Evolutionary conservation across 1,284 basidiomycete genomes (phyloP), one percentile per base, ranked within the genome.

Genomic region (Meripilus lineatus): DNA sequence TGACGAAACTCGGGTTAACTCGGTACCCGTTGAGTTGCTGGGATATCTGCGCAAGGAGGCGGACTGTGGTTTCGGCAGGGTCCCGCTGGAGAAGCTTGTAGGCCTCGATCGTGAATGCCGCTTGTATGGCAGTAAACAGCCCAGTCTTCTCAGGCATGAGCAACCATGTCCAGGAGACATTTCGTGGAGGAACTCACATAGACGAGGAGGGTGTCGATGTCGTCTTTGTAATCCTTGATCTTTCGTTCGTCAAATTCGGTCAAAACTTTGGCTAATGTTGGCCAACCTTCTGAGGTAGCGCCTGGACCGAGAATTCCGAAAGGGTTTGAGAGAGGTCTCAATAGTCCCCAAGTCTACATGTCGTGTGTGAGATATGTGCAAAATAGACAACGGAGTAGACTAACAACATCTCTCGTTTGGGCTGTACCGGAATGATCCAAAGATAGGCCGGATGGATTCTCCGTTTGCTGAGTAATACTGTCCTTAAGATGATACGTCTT

Each of bases 11-110:
- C 1, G 25, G 15, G 8, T 33, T 40, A 26, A 51, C 37, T 3
- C 28, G 20, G 42, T 48, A 45, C 40, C 46, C 45, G 15, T 40
- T 35, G 11, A 52, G 26, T 14, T 50, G 45, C 7, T 21, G 28
- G 20, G 48, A 49, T 5, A 50, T 42, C n/a, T 43, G 40, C 3
- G 15, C 33, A 14, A 49, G 38, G 5, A 50, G 26, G 13, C 18
- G 25, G 10, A 14, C 23, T 15, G 46, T 22, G 6, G 25, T 30
- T 11, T 47, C 42, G 6, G 18, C 36, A 15, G 41, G 20, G 32
- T 47, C 46, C n/a, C 39, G 21, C 35, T 47, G 42, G 2, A 47
- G 35, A 23, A 21, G 28, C 7, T 25, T 14, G 21, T 32, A 35
- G 10, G 42, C 33, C 20, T 35, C 33, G n/a, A 17, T 15, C n/a